These are phyloP conservation scores for Penicillium sp. DNA, from an alignment of 2,329 filamentous ascomycete species.

Conservation along the genomic window DNA sequence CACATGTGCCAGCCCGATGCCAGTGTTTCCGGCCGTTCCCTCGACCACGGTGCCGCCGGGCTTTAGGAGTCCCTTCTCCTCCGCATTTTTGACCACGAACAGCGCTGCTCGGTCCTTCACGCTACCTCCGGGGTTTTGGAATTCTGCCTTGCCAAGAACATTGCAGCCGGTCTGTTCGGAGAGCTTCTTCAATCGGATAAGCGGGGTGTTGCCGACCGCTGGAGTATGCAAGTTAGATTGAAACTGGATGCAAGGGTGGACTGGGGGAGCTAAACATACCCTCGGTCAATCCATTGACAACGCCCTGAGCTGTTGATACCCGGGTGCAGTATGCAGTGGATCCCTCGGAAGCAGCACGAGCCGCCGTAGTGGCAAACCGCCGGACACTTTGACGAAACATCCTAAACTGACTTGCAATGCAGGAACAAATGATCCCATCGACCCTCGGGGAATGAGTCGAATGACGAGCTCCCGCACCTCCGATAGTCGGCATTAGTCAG, in stretches of 20 bases:
- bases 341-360: slow-evolving; percentile 51
- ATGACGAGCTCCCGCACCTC: slow-evolving; percentile 11
- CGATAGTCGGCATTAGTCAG: slow-evolving; percentile 28
- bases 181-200: slow-evolving; percentile 84
- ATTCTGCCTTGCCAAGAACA: slow-evolving; percentile 93
- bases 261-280: slow-evolving; percentile 53
- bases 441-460: slow-evolving; percentile 5
- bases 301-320: slow-evolving; percentile 75
- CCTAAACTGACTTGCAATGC: slow-evolving; percentile 20
- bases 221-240: neutral
- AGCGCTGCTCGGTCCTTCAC: slow-evolving; percentile 96
- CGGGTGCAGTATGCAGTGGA: slow-evolving; percentile 62
- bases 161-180: slow-evolving; percentile 92
- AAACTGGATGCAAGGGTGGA: neutral
- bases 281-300: slow-evolving; percentile 75
- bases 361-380: slow-evolving; percentile 63
- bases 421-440: slow-evolving; percentile 3
- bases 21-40: slow-evolving; percentile 95
- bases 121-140: slow-evolving; percentile 95
- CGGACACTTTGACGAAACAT: slow-evolving; percentile 72
- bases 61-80: slow-evolving; percentile 76
- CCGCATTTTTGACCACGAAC: slow-evolving; percentile 90
- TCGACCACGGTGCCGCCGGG: slow-evolving; percentile 94
- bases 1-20: slow-evolving; percentile 95
- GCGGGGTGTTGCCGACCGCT: slow-evolving; percentile 97